Percentiles rank a stretch among this genome's conserved stretches.
phyloP scores from a whole-genome alignment of 306 rosid genomes.

The Glycine soja region DNA sequence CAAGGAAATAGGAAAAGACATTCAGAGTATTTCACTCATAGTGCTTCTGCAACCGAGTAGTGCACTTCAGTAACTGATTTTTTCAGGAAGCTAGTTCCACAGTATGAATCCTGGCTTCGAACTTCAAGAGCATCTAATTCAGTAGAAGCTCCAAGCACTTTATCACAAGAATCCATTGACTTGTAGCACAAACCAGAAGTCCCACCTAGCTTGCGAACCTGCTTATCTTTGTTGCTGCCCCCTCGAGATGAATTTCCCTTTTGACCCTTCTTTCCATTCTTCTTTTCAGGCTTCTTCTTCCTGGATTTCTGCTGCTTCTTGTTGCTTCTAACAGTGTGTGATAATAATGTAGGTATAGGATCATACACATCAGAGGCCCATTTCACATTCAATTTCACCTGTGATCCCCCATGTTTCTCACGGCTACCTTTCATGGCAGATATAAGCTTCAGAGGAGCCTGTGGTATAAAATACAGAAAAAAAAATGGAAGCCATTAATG shows the following conservation, averaged over 20 bases:
- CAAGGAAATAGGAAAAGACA: constrained; percentile 2
- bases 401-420: constrained; percentile 57
- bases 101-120: constrained; percentile 64
- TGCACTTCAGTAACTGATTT: constrained; percentile 67
- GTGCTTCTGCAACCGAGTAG: constrained; percentile 77
- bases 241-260: constrained; percentile 65
- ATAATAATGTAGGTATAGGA: constrained; percentile 72
- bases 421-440: constrained; percentile 96
- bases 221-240: constrained; percentile 68
- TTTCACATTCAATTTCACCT: constrained; percentile 64
- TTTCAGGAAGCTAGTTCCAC: constrained; percentile 75
- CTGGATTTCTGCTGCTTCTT: constrained; percentile 78
- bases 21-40: constrained; percentile 45
- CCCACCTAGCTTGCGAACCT: constrained; percentile 53
- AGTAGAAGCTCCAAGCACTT: constrained; percentile 43
- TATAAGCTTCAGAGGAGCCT: constrained; percentile 67
- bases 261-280: constrained; percentile 75
- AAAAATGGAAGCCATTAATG: constrained; percentile 22
- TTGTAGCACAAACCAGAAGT: constrained; percentile 50
- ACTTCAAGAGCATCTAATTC: constrained; percentile 56
- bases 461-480: constrained; percentile 25
- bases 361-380: constrained; percentile 99
- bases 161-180: constrained; percentile 24
- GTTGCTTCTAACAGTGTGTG: constrained; percentile 67
- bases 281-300: constrained; percentile 68